These are phyloP conservation scores for Fusarium sp. DNA, from an alignment of 2,329 filamentous ascomycete genomes.

Conservation along the genomic window DNA sequence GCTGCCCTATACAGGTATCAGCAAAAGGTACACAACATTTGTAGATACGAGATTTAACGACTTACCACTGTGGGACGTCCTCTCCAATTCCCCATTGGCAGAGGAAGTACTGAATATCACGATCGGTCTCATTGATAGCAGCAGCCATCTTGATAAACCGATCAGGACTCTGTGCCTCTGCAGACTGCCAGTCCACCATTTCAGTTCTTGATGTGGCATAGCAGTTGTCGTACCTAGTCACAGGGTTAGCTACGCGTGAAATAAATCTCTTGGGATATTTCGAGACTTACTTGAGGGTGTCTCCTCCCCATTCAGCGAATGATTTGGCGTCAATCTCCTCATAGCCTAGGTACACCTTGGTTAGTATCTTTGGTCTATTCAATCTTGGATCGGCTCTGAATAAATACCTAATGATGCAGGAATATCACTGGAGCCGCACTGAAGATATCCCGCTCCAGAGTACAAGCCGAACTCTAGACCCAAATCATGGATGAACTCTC, in stretches of 20 bases:
- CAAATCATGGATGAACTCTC: conserved; percentile 64
- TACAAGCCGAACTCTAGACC: conserved; percentile 70
- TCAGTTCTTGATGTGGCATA: conserved; percentile 60
- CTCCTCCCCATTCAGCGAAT: conserved; percentile 62
- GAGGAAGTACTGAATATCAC: conserved; percentile 64
- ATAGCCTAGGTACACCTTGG: conserved; percentile 48
- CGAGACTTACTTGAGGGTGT: conserved; percentile 65
- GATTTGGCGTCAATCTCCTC: conserved; percentile 60
- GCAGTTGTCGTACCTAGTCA: conserved; percentile 63
- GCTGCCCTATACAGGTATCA: conserved; percentile 53
- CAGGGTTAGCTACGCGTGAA: neutral
- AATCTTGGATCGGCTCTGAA: rapidly evolving
- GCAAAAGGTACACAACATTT: neutral
- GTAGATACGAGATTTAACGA: no score
- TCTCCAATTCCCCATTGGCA: conserved; percentile 69
- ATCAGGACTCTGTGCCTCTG: conserved; percentile 56
- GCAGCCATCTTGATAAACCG: conserved; percentile 65
- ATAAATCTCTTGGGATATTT: rapidly evolving
- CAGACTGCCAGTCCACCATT: conserved; percentile 60
- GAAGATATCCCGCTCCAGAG: conserved; percentile 63
- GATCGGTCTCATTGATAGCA: conserved; percentile 57
- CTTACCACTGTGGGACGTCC: conserved; percentile 62
- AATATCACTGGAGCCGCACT: conserved; percentile 60
- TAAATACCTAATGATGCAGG: conserved; percentile 61
- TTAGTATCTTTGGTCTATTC: rapidly evolving